Evolutionary conservation across 345 rosid species (phyloP).

Genomic region (Gossypium mustelinum): DNA sequence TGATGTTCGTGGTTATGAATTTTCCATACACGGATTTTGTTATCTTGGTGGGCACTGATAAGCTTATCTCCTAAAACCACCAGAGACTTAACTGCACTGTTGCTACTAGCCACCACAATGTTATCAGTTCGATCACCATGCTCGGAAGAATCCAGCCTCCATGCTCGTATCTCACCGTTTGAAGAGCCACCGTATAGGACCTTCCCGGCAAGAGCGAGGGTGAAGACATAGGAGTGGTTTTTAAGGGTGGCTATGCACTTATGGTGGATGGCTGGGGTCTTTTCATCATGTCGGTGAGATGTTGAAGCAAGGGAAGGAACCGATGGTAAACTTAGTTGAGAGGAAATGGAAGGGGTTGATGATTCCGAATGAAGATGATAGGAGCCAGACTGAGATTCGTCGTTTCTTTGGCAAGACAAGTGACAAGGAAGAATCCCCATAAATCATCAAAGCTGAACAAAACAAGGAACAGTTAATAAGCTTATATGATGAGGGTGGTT

Average conservation of each 20-base stretch:
- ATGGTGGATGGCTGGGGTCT: slow-evolving; percentile 20
- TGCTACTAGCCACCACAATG: slow-evolving; percentile 27
- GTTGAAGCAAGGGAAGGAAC: slow-evolving; percentile 48
- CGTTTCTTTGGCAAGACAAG: slow-evolving; percentile 9
- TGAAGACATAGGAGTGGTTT: slow-evolving; percentile 45
- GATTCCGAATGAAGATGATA: slow-evolving; percentile 32
- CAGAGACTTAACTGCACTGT: slow-evolving; percentile 55
- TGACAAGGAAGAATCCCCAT: slow-evolving; percentile 45
- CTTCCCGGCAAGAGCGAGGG: slow-evolving; percentile 40
- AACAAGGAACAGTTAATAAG: background rate
- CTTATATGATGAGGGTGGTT: background rate
- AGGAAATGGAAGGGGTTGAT: slow-evolving; percentile 41
- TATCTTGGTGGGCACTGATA: slow-evolving; percentile 71
- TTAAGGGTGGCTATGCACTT: slow-evolving; percentile 47
- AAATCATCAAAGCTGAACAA: slow-evolving; percentile 3
- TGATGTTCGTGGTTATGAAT: slow-evolving; percentile 22
- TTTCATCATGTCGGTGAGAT: slow-evolving; percentile 7
- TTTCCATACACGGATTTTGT: slow-evolving; percentile 69
- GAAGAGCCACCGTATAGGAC: slow-evolving; percentile 53
- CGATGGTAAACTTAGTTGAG: slow-evolving; percentile 44
- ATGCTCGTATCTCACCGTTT: slow-evolving; percentile 44
- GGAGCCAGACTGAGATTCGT: slow-evolving; percentile 16
- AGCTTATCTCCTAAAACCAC: slow-evolving; percentile 44
- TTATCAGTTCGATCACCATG: slow-evolving; percentile 2
- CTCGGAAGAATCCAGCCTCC: slow-evolving; percentile 30